Conservation (phyloP, 108 stramenopile genomes). For the Pseudonitzschia delicatissima region DNA sequence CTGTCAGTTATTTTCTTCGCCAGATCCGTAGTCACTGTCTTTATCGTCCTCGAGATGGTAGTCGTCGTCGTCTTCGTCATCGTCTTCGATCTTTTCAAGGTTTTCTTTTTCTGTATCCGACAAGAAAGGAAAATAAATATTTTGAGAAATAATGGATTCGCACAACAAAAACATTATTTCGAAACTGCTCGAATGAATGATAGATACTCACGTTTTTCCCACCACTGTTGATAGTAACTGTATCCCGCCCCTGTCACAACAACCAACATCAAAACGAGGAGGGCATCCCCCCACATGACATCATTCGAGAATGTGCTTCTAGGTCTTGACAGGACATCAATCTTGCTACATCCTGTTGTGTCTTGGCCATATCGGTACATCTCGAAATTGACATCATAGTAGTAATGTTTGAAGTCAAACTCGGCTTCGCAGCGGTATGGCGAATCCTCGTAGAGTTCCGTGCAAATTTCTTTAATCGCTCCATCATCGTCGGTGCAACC, state of each 20-base stretch:
- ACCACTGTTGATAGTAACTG: constrained; percentile 13
- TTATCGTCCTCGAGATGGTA: constrained; percentile 21
- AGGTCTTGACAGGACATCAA: constrained; percentile 9
- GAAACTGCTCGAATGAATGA: background rate
- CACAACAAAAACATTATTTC: background rate
- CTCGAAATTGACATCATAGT: constrained; percentile 32
- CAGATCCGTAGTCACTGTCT: no score
- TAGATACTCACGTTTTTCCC: constrained; percentile 18
- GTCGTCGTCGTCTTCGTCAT: constrained; percentile 17
- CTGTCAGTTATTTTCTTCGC: no score
- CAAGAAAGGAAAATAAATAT: background rate
- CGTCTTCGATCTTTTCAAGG: constrained; percentile 28
- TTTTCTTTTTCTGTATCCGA: constrained; percentile 26
- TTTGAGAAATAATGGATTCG: background rate
- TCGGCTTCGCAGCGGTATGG: constrained; percentile 21
- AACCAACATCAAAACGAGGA: constrained; percentile 9
- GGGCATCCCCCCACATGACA: constrained; percentile 7
- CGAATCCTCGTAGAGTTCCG: constrained; percentile 21
- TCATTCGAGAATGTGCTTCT: background rate
- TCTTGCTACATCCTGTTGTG: constrained; percentile 25
- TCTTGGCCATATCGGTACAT: constrained; percentile 33
- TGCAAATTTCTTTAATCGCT: constrained; percentile 25
- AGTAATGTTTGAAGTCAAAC: constrained; percentile 27
- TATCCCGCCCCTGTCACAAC: constrained; percentile 1
- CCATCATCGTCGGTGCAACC: constrained; percentile 31